Evolutionary conservation across 169 alveolate genomes (phyloP).

Genomic region (Cystoisospora suis): DNA sequence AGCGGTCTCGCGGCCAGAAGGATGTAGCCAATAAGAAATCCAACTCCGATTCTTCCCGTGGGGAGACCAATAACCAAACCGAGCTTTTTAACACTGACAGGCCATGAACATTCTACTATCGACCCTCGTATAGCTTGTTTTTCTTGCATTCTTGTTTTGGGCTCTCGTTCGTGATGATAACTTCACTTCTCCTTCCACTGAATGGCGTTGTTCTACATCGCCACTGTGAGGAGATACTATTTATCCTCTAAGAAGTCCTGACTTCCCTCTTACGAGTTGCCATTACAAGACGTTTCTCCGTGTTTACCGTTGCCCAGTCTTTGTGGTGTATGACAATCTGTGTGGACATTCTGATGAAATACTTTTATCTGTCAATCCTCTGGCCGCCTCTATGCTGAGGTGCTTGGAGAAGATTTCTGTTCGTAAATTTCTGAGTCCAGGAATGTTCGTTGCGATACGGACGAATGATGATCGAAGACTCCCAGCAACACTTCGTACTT

Average conservation of each 20-base stretch:
- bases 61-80: slow-evolving; percentile 8
- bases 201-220: slow-evolving; percentile 14
- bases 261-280: not conserved
- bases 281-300: not conserved
- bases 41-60: slow-evolving; percentile 27
- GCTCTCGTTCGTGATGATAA: not conserved
- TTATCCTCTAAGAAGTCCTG: slow-evolving; percentile 62
- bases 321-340: not conserved
- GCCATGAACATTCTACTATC: not conserved
- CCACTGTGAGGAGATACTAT: slow-evolving; percentile 15
- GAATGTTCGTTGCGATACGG: not conserved
- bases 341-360: not conserved
- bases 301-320: not conserved
- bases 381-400: not conserved
- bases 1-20: slow-evolving; percentile 5
- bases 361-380: slow-evolving; percentile 48
- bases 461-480: slow-evolving; percentile 34
- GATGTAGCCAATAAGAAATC: slow-evolving; percentile 40
- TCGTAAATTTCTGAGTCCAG: not conserved
- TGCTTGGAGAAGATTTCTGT: not conserved
- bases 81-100: slow-evolving; percentile 62
- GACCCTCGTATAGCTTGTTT: not conserved
- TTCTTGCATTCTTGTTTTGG: not conserved
- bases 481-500: slow-evolving; percentile 5
- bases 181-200: slow-evolving; percentile 46